Conservation (phyloP, 1,284 basidiomycete genomes). For the Amylostereum areolatum region DNA sequence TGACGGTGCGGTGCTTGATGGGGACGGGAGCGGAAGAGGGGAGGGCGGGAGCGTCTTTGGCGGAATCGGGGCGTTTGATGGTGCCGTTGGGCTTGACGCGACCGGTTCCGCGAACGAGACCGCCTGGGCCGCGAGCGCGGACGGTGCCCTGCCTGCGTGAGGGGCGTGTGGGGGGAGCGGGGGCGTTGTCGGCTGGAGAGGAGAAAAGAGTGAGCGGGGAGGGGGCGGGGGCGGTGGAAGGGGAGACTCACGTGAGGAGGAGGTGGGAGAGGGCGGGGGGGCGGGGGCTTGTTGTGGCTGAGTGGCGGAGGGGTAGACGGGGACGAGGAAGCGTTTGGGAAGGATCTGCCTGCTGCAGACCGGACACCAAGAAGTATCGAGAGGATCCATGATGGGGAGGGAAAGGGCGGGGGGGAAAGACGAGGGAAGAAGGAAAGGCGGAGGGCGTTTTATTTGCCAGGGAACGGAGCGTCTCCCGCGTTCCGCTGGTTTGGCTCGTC, state of each 20-base stretch:
- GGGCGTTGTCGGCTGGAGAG: constrained; percentile 21
- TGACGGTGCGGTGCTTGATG: constrained; percentile 53
- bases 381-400: constrained; percentile 20
- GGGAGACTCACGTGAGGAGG: constrained; percentile 25
- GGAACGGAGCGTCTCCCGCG: not conserved
- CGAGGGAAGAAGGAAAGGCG: not conserved
- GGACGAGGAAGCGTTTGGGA: constrained; percentile 57
- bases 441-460: not conserved
- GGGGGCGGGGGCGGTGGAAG: constrained; percentile 1
- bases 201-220: constrained; percentile 8
- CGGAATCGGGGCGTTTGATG: constrained; percentile 38
- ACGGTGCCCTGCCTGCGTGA: constrained; percentile 35
- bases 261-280: constrained; percentile 29
- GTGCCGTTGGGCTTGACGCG: constrained; percentile 50
- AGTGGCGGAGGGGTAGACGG: constrained; percentile 26
- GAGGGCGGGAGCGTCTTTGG: constrained; percentile 17
- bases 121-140: constrained; percentile 34
- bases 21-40: constrained; percentile 14
- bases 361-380: constrained; percentile 67
- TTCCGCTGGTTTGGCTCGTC: too few species aligned
- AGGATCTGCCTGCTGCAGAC: constrained; percentile 65
- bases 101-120: constrained; percentile 58
- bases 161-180: constrained; percentile 21
- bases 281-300: constrained; percentile 21
- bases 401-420: not conserved